A percentile compares a stretch with the other conserved stretches of the same genome.
These are phyloP conservation scores for Xanthoceras sorbifolium DNA, from an alignment of 345 rosid genomes.

Conservation along the genomic window DNA sequence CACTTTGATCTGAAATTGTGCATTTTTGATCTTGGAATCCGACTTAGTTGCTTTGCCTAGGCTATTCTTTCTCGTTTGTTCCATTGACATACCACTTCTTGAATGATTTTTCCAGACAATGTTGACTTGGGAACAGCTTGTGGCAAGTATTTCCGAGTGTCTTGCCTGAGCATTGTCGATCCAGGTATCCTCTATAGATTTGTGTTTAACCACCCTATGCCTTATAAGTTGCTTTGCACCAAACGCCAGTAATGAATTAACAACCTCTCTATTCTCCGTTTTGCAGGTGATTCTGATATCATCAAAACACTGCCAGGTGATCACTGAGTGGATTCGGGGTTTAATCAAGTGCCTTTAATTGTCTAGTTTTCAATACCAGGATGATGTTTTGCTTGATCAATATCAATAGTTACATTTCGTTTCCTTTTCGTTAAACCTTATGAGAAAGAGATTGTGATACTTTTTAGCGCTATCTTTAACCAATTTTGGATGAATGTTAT, in stretches of 20 bases:
- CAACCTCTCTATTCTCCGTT: background rate
- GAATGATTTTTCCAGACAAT: constrained; percentile 40
- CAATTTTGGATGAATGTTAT: background rate
- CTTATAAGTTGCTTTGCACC: background rate
- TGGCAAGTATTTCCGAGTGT: constrained; percentile 75
- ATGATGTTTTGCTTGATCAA: background rate
- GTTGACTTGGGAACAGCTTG: constrained; percentile 81
- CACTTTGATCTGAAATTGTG: too few relatives aligned
- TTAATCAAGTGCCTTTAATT: background rate
- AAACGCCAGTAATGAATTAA: background rate
- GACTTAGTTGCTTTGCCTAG: background rate
- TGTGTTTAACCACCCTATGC: background rate
- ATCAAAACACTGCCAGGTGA: constrained; percentile 70
- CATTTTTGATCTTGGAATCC: background rate
- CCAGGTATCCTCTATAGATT: constrained; percentile 37
- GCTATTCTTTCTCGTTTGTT: too few relatives aligned
- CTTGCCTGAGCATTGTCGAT: constrained; percentile 71
- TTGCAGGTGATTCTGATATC: constrained; percentile 73
- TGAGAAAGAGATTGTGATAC: background rate
- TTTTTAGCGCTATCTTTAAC: background rate
- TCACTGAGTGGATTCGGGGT: constrained; percentile 30
- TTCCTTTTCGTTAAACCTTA: background rate
- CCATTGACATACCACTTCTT: background rate
- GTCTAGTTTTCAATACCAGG: background rate
- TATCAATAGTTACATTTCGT: background rate